phyloP scores from a whole-genome alignment of 2,329 filamentous ascomycete species.

The Rutstroemia sp. region DNA sequence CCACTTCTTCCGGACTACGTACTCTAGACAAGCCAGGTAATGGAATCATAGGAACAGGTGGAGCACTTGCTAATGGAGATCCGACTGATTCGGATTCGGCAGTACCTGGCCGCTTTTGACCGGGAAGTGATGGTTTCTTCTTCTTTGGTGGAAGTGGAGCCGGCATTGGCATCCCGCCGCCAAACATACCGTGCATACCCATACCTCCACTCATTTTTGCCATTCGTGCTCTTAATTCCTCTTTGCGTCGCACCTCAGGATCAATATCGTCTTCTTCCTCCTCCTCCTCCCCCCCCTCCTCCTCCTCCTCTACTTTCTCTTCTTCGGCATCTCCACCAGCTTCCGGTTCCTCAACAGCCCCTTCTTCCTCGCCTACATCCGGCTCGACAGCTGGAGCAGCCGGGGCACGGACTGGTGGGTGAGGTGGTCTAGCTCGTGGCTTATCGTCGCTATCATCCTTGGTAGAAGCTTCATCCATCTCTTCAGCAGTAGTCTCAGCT shows the following conservation, averaged over 20 bases:
- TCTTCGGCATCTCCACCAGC: slow-evolving; percentile 44
- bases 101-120: slow-evolving; percentile 34
- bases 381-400: slow-evolving; percentile 32
- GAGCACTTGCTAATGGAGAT: slow-evolving; percentile 37
- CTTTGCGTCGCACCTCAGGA: slow-evolving; percentile 74
- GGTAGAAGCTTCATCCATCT: slow-evolving; percentile 46
- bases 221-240: slow-evolving; percentile 91
- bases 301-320: slow-evolving; percentile 55
- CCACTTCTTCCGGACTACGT: slow-evolving; percentile 42
- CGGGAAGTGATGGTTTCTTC: slow-evolving; percentile 41
- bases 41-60: slow-evolving; percentile 54
- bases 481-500: slow-evolving; percentile 56
- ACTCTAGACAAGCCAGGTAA: slow-evolving; percentile 64
- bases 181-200: slow-evolving; percentile 94
- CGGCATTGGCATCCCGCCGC: slow-evolving; percentile 59
- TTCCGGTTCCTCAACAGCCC: slow-evolving; percentile 36
- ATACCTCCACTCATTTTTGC: slow-evolving; percentile 97
- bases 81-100: slow-evolving; percentile 38
- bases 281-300: slow-evolving; percentile 62
- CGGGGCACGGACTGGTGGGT: slow-evolving; percentile 33
- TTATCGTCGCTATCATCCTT: slow-evolving; percentile 68
- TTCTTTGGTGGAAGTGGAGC: slow-evolving; percentile 44
- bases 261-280: slow-evolving; percentile 81
- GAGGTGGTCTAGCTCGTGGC: slow-evolving; percentile 20
- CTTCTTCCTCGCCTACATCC: slow-evolving; percentile 41